A percentile compares a stretch with the other conserved stretches of the same genome.
phyloP scores from a whole-genome alignment of 139 green algal species.

The Chlamydomonas applanata region DNA sequence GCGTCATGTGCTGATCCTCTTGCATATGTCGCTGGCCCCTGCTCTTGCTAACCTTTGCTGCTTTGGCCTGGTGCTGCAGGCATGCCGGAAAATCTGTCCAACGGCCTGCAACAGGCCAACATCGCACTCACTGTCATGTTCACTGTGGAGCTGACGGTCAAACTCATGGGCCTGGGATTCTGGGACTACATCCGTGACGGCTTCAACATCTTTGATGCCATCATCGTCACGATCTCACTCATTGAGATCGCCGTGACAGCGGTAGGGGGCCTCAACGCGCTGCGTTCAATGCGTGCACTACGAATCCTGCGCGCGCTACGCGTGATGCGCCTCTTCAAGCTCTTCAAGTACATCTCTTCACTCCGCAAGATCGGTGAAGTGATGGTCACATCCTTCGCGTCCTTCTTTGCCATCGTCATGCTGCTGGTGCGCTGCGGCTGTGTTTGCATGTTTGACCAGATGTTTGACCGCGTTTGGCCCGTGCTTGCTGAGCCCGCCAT shows the following conservation, averaged over 20 bases:
- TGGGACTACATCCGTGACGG: constrained; percentile 58
- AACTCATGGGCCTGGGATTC: constrained; percentile 62
- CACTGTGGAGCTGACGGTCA: constrained; percentile 60
- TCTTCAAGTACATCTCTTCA: constrained; percentile 61
- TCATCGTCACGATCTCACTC: constrained; percentile 55
- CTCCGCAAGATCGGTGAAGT: constrained; percentile 70
- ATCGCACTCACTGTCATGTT: constrained; percentile 66
- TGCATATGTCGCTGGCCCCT: no score
- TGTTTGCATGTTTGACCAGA: no score
- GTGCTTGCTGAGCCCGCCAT: no score
- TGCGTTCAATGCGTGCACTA: constrained; percentile 41
- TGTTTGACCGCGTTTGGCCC: no score
- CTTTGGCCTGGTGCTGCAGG: no score
- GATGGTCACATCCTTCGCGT: constrained; percentile 54
- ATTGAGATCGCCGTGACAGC: constrained; percentile 35
- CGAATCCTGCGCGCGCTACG: constrained; percentile 62
- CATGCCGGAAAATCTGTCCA: constrained; percentile 26
- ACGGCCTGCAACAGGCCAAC: constrained; percentile 40
- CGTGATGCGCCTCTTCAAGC: constrained; percentile 66
- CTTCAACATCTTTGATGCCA: constrained; percentile 73
- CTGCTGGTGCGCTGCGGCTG: constrained; percentile 43
- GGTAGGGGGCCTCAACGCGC: constrained; percentile 21
- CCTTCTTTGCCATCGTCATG: constrained; percentile 71
- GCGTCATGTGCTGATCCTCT: no score
- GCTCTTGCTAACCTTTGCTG: no score